Percentiles rank a stretch among this genome's conserved stretches.
Conservation (phyloP, 73 alveolate species). For the Blepharisma japonicum region DNA sequence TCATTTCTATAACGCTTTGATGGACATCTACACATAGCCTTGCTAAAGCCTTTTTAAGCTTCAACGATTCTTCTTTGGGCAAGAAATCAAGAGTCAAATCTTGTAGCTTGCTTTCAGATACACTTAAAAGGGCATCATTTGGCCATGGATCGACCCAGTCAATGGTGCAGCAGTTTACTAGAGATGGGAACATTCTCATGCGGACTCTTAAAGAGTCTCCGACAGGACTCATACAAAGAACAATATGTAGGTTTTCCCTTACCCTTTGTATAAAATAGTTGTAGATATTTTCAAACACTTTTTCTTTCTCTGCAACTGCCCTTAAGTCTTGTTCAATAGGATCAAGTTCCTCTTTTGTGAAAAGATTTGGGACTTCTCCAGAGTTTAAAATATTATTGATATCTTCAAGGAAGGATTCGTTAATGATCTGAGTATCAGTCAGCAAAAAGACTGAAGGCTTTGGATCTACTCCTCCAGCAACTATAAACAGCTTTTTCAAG, state of each 20-base stretch:
- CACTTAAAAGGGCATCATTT: slow-evolving; percentile 96
- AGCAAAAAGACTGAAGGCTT: slow-evolving; percentile 80
- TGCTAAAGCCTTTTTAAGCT: slow-evolving; percentile 46
- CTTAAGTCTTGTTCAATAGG: slow-evolving; percentile 84
- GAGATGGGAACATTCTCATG: slow-evolving; percentile 99
- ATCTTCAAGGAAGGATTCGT: slow-evolving; percentile 95
- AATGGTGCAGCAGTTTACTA: slow-evolving; percentile 98
- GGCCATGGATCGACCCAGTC: slow-evolving; percentile 99
- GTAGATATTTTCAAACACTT: slow-evolving; percentile 84
- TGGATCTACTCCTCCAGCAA: slow-evolving; percentile 88
- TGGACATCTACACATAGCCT: slow-evolving; percentile 94
- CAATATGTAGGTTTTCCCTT: slow-evolving; percentile 94
- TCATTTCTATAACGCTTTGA: slow-evolving; percentile 72
- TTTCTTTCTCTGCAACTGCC: slow-evolving; percentile 87
- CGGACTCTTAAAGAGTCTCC: slow-evolving; percentile 96
- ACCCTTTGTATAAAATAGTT: slow-evolving; percentile 93
- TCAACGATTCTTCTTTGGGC: slow-evolving; percentile 63
- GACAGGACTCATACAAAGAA: slow-evolving; percentile 95
- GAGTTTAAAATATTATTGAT: slow-evolving; percentile 93
- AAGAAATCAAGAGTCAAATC: background rate
- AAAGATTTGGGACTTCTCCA: slow-evolving; percentile 98
- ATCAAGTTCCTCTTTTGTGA: slow-evolving; percentile 93
- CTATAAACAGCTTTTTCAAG: slow-evolving; percentile 88
- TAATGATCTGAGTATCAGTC: slow-evolving; percentile 93
- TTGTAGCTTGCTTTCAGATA: slow-evolving; percentile 63